Base-by-base conservation (phyloP, 225 moss, liverwort and hornwort genomes). In the Asterella californica region DNA sequence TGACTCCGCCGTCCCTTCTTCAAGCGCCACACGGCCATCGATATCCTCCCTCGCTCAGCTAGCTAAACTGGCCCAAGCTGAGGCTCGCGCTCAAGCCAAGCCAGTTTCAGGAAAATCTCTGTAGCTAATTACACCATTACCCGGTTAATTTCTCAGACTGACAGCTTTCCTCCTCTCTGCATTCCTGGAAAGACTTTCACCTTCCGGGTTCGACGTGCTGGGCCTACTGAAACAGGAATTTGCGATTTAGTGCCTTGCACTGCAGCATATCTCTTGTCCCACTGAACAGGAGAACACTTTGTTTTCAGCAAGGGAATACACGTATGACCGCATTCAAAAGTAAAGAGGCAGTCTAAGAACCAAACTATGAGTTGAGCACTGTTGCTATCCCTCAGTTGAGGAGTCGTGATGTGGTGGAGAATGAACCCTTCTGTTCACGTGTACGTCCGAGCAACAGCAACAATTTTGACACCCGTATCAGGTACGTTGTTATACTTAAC, bases 1-100 rank as follows among this genome's bases (percentile, higher is more conserved):
- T 72, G 72, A 72, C 72, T 72, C 47, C 72, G 47, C 72, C 72
- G 72, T 49, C 48, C 72, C 49, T 72, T 72, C 72, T 27, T 72
- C 72, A 72, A 72, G 72, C 27, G 49, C 25, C 49, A 48, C 45
- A 38, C 27, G 11, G 46, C 47, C 27, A 48, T 66, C 27, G 9
- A 64, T 17, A 12, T 2, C 2, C 54, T 48, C 30, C 1, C 21
- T 45, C 38, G 38, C 70, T 46, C 70, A 46, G 17, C 52, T 12
- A 52, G 14, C 52, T 14, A 11, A 52, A 52, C 14, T 12, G 5
- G 12, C 17, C 52, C 52, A 52, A 52, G 17, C 22, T 57, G 6
- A 10, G 29, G 32, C 65, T 33, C 30, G 11, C 15, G 11, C 57
- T 32, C 32, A 17, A 65, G 12, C 22, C 32, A 15, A 24, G 14